Evolutionary conservation across 2,329 filamentous ascomycete genomes (phyloP).

Genomic region (Escovopsis sp.): DNA sequence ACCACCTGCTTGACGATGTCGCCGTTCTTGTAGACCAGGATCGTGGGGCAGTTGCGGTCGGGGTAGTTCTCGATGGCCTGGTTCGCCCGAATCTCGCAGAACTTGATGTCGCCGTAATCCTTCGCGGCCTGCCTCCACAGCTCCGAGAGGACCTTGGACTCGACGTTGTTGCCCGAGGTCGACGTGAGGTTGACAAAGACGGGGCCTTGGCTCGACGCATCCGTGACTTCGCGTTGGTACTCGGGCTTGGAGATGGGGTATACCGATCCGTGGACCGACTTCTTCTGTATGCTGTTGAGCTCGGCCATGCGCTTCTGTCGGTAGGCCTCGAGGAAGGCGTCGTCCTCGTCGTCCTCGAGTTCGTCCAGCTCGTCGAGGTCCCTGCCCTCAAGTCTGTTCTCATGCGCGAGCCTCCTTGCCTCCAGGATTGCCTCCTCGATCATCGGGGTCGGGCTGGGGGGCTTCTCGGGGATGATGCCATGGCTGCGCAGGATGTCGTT

Average conservation of each 20-base stretch:
- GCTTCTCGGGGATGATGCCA: conserved; percentile 94
- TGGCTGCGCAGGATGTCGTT: conserved; percentile 97
- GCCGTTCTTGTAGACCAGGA: conserved; percentile 81
- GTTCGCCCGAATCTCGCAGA: conserved; percentile 85
- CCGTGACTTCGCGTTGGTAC: conserved; percentile 81
- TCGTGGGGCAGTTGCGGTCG: conserved; percentile 85
- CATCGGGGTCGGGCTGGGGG: conserved; percentile 84
- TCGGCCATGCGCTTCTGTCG: conserved; percentile 78
- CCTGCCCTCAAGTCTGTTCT: conserved; percentile 87
- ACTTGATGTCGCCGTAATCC: conserved; percentile 90
- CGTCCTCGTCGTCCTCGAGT: conserved; percentile 90
- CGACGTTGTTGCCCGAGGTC: conserved; percentile 56
- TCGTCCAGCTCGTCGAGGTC: conserved; percentile 87
- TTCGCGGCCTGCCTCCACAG: conserved; percentile 72
- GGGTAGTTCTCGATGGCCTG: conserved; percentile 96
- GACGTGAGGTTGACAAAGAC: conserved; percentile 74
- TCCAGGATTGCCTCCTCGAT: conserved; percentile 89
- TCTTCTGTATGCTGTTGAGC: conserved; percentile 57
- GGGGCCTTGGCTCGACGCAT: conserved; percentile 57
- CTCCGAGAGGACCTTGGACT: conserved; percentile 70
- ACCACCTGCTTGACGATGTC: conserved; percentile 87
- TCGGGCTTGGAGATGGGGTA: conserved; percentile 93
- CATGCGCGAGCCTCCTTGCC: conserved; percentile 69
- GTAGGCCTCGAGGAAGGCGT: conserved; percentile 78
- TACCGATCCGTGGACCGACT: conserved; percentile 73